Evolutionary conservation across 345 rosid genomes (phyloP), one percentile per base, ranked within the genome.

Genomic region (Diplotaxis tenuifolia): DNA sequence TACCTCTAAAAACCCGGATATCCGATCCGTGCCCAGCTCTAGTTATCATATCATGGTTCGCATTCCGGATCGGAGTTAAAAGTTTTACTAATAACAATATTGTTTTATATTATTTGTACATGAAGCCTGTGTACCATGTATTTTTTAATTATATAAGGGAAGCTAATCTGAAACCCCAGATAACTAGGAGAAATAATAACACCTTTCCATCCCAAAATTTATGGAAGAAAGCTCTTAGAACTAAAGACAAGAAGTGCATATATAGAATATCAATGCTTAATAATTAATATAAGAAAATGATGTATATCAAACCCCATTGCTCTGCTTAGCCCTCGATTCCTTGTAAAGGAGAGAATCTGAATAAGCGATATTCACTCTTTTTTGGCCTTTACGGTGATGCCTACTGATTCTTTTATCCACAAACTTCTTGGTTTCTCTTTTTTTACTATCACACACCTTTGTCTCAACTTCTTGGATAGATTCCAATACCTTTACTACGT

Each of bases 401-500:
- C 57, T 70, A 56, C 21, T 14, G 58, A 45, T 49, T 61, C 55
- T 67, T 53, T 2, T 57, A 28, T 8, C 18, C 3, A 61, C 38
- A 50, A 32, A 2, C 54, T 70, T 69, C n/a, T 63, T 66, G 52
- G 36, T 65, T 4, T 68, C 74, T 49, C 31, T 78, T 20, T 67
- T 84, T 18, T 65, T 64, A 7, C 53, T 32, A 42, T 84, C 66
- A 23, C 20, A 12, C 54, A 75, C 72, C 7, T 22, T 45, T 23
- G 77, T 86, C 9, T 86, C 84, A 32, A 84, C 83, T 25, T 71
- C 85, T 75, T 87, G 92, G 23, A 88, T 75, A 1, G 87, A 78
- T 67, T 90, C 92, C 74, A 90, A 65, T 16, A 84, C 65, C 31
- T 78, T 79, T 55, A 93, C 89, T 29, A 90, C 93, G 16, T 69